Conservation (phyloP, 805 yeast species). For the Myxozyma kluyveri region DNA sequence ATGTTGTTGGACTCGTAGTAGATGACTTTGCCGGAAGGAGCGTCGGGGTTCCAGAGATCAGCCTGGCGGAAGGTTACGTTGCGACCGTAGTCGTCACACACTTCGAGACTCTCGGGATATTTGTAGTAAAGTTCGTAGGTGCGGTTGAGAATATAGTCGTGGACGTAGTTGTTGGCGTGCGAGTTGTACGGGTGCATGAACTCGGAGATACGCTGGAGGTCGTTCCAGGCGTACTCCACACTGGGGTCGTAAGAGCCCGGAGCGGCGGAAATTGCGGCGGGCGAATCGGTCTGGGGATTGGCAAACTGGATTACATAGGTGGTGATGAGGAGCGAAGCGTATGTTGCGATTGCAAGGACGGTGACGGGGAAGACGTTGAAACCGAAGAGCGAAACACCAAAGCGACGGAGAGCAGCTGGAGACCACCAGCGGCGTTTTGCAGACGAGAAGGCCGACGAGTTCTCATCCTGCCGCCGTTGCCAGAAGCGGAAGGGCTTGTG, state of each 20-base stretch:
- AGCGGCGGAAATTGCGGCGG: conserved; percentile 27
- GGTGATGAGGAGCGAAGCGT: conserved; percentile 28
- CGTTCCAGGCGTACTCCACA: conserved; percentile 55
- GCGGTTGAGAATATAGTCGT: conserved; percentile 56
- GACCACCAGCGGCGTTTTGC: conserved; percentile 27
- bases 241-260: conserved; percentile 20
- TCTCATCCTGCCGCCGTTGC: conserved; percentile 27
- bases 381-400: conserved; percentile 20
- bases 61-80: conserved; percentile 52
- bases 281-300: conserved; percentile 27
- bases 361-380: conserved; percentile 28
- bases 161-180: conserved; percentile 71
- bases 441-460: conserved; percentile 14
- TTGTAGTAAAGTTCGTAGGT: conserved; percentile 40
- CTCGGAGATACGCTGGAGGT: conserved; percentile 64
- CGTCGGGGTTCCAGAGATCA: conserved; percentile 37
- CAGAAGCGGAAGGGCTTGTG: conserved; percentile 29
- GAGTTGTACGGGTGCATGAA: conserved; percentile 78
- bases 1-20: conserved; percentile 82
- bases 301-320: conserved; percentile 28
- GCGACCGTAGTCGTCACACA: conserved; percentile 43
- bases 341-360: conserved; percentile 27
- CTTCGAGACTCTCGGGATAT: conserved; percentile 39
- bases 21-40: conserved; percentile 49
- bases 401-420: conserved; percentile 11